Evolutionary conservation across 352 stramenopile species (phyloP).

Genomic region (Phytophthora sp.): DNA sequence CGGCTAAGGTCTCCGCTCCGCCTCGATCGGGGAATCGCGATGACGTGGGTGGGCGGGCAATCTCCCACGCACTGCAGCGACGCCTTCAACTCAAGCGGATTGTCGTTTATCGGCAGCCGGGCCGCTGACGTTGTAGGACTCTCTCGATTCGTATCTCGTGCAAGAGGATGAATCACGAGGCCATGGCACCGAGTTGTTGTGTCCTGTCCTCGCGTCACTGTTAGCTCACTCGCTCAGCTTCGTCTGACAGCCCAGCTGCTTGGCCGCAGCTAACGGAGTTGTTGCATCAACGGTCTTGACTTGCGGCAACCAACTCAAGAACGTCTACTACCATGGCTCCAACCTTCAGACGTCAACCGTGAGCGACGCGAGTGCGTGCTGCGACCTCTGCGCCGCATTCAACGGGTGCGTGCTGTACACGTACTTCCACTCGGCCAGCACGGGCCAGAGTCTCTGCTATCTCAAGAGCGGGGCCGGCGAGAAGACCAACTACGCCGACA

Average conservation of each 20-base stretch:
- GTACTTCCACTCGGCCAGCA: conserved; percentile 41
- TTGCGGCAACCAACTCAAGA: conserved; percentile 37
- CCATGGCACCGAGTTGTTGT: too few relatives aligned
- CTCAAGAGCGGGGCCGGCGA: conserved; percentile 33
- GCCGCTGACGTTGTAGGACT: too few relatives aligned
- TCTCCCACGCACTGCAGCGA: too few relatives aligned
- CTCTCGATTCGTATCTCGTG: too few relatives aligned
- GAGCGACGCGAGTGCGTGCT: conserved; percentile 33
- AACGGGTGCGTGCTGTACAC: conserved; percentile 50
- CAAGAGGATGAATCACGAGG: too few relatives aligned
- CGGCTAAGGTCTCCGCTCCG: background rate
- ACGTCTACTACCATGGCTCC: conserved; percentile 44
- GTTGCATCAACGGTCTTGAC: conserved; percentile 1
- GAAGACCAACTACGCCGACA: conserved; percentile 48
- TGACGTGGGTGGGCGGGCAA: too few relatives aligned
- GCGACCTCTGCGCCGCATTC: conserved; percentile 31
- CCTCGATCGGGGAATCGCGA: background rate
- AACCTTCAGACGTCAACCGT: conserved; percentile 35
- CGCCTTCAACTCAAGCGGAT: too few relatives aligned
- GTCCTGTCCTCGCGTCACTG: too few relatives aligned
- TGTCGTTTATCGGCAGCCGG: too few relatives aligned
- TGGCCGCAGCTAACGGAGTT: background rate
- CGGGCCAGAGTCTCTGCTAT: conserved; percentile 35
- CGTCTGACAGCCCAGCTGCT: too few relatives aligned
- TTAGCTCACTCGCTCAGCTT: too few relatives aligned